phyloP scores from a whole-genome alignment of 441 rosid genomes.

The Corymbia citriodora region DNA sequence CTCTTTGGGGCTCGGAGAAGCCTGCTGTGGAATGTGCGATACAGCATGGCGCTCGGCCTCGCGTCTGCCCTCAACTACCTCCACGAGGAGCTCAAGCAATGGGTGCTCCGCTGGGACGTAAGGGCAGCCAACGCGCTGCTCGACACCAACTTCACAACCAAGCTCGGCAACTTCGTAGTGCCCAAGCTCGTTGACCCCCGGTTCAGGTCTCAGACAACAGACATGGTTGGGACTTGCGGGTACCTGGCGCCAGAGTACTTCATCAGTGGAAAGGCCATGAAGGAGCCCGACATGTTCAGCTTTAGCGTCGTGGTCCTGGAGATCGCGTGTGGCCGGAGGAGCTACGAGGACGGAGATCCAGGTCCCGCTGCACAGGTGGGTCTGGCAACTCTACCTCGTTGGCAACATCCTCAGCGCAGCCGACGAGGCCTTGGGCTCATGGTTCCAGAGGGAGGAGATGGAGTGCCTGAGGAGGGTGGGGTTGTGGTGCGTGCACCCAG shows the following conservation, averaged over 20 bases:
- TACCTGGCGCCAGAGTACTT: background rate
- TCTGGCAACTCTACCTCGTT: background rate
- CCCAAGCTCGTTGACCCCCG: background rate
- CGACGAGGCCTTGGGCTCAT: background rate
- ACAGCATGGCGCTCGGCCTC: background rate
- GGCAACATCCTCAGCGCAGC: background rate
- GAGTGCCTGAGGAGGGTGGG: constrained; percentile 1
- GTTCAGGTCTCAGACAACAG: background rate
- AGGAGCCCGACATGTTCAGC: background rate
- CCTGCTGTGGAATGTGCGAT: background rate
- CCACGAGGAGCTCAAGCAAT: background rate
- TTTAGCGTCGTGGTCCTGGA: background rate
- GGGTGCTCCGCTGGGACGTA: background rate
- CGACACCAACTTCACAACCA: background rate
- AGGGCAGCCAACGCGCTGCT: background rate
- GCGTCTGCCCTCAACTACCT: background rate
- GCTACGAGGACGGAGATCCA: background rate
- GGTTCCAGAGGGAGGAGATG: background rate
- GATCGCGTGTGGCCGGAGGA: background rate
- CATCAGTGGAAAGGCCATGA: background rate
- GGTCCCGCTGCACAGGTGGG: background rate
- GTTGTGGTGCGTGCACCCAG: too few relatives aligned
- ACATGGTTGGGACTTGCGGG: background rate
- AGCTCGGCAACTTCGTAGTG: background rate
- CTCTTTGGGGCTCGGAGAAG: background rate